Evolutionary conservation across 371 early-diverging fungal genomes (phyloP).

Genomic region (Coemansia sp.): DNA sequence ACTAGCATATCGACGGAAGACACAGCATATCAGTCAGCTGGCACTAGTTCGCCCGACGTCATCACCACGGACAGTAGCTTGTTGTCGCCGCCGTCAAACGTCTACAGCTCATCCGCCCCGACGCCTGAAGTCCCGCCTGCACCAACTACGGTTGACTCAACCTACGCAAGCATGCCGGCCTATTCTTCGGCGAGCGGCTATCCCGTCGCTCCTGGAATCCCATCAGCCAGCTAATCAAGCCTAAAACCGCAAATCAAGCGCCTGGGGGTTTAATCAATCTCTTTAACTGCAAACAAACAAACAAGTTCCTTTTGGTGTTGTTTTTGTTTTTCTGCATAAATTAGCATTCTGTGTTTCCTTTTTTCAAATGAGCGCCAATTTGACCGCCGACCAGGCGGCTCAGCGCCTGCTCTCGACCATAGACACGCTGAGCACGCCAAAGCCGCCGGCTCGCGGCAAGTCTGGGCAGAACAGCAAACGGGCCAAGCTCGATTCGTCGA

Average conservation of each 20-base stretch:
- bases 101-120: not conserved
- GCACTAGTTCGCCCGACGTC: no score
- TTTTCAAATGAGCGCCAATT: not conserved
- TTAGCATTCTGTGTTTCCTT: not conserved
- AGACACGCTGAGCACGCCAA: conserved; percentile 7
- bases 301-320: no score
- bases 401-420: conserved; percentile 26
- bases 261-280: not conserved
- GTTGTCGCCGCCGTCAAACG: not conserved
- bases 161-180: not conserved
- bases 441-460: not conserved
- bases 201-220: not conserved
- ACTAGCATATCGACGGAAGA: no score
- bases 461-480: not conserved
- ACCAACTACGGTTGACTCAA: not conserved
- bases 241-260: not conserved
- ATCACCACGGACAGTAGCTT: not conserved
- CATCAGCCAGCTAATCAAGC: not conserved
- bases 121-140: not conserved
- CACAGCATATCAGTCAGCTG: no score
- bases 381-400: conserved; percentile 36
- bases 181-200: not conserved
- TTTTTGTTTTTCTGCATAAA: not conserved
- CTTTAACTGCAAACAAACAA: no score
- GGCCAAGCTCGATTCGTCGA: conserved; percentile 17